Evolutionary conservation across 192 early-diverging fungal species (phyloP).

Genomic region (Coemansia sp.): DNA sequence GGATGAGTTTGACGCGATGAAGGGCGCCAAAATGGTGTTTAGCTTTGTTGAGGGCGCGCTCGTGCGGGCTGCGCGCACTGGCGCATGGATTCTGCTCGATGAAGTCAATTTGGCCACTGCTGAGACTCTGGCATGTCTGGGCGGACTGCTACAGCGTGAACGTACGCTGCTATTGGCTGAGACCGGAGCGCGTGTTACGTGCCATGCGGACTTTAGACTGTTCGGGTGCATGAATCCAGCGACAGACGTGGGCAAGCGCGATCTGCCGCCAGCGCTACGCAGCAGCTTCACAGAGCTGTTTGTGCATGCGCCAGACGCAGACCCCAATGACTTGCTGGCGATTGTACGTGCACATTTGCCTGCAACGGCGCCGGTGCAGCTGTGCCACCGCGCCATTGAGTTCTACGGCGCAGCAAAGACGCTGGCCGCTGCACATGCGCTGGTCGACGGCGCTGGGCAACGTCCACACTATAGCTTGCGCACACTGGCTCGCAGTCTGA

Average conservation of each 20-base stretch:
- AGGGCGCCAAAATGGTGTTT: constrained; percentile 75
- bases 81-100: constrained; percentile 96
- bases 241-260: constrained; percentile 95
- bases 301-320: constrained; percentile 85
- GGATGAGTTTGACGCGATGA: constrained; percentile 62
- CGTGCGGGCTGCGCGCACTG: constrained; percentile 82
- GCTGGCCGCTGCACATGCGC: constrained; percentile 63
- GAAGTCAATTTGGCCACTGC: constrained; percentile 96
- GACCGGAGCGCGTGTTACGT: constrained; percentile 82
- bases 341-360: constrained; percentile 79
- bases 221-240: constrained; percentile 99
- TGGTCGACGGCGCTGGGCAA: constrained; percentile 89
- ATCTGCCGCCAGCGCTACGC: constrained; percentile 88
- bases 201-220: constrained; percentile 91
- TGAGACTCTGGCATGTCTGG: constrained; percentile 92
- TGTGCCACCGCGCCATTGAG: constrained; percentile 63
- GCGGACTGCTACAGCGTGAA: constrained; percentile 80
- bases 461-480: constrained; percentile 90
- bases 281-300: constrained; percentile 95
- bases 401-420: constrained; percentile 81
- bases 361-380: constrained; percentile 34
- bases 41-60: constrained; percentile 93
- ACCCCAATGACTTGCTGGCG: constrained; percentile 73
- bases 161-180: constrained; percentile 89
- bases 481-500: constrained; percentile 83